Evolutionary conservation across 2,329 filamentous ascomycete genomes (phyloP), one percentile per base, ranked within the genome.

Genomic region (Cercospora zeae-maydis): DNA sequence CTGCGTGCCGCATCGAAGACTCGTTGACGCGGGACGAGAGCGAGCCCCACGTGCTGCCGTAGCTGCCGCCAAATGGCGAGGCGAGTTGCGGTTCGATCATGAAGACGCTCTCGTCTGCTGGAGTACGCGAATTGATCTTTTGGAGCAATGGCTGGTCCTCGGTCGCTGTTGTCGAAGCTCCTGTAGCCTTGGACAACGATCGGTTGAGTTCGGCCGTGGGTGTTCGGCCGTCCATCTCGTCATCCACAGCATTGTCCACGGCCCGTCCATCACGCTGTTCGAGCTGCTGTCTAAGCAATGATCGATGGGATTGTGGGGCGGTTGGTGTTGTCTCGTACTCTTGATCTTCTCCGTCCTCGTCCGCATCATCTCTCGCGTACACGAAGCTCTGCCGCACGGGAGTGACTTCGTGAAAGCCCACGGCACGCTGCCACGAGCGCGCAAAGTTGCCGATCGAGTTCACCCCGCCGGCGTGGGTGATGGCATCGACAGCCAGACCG

Each of bases 381-480:
- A 91, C 81, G 74, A 96, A 92, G 34, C 90, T 88, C 13, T 88
- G 87, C 14, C 88, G 86, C 60, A 90, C 88, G 4, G 92, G 91
- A 34, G 95, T 88, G 69, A 96, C 91, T 75, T 97, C 93, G 67
- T 87, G 85, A 76, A 98, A 98, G 62, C 84, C 88, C 27, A 92
- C 92, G 37, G 93, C 93, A 75, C 93, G 88, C 77, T 93, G 91
- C 90, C 92, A 96, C 70, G 91, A 96, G 64, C 90, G 86, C 49
- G 93, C 91, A 75, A 98, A 98, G 72, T 59, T 59, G 73, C 95
- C 89, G 71, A 98, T 90, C 76, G 91, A 96, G 80, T 98, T 98
- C 65, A 93, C 89, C 56, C 93, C 93, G 67, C 93, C 95, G 53
- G 91, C 88, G 64, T 96, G 88, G 68, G 90, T 71, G 19, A 81